Evolutionary conservation across 2,329 filamentous ascomycete species (phyloP), one percentile per base, ranked within the genome.

Genomic region (Raffaelea ambrosiae): DNA sequence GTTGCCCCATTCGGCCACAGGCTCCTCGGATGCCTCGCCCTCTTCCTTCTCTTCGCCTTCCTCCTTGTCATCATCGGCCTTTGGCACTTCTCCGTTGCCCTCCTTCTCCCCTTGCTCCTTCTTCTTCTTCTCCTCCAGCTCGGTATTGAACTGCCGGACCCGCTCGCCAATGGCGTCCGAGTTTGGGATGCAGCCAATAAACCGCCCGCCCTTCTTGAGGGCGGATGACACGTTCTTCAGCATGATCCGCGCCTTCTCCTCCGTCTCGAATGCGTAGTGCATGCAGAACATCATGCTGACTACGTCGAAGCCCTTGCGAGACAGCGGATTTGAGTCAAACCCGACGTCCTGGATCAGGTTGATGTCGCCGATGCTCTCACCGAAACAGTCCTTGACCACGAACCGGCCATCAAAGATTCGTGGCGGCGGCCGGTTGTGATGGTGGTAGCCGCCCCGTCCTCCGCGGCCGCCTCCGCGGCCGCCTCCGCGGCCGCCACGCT

Each of bases 281-380:
- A 98, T 93, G 59, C 89, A 94, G 66, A 98, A 98, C 93, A 98
- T 98, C 80, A 95, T 95, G 61, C 85, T 89, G 53, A 98, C 91
- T 39, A 97, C 86, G 62, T 98, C 93, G 58, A 97, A 98, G 4
- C 91, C 90, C 48, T 84, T 84, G 46, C 80, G 80, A 52, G 78
- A 77, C 67, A 82, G 65, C 81, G 86, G 68, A 71, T 86, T 58
- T 70, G 83, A 72, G 59, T 95, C 87, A 57, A 95, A 95, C 20
- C 93, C 93, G 26, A 98, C 88, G 48, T 95, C 79, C 43, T 79
- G 79, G 44, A 98, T 75, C 55, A 96, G 84, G 14, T 84, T 80
- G 40, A 97, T 74, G 51, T 94, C 83, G 48, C 82, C 87, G 40
- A 98, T 76, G 56, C 81, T 83, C 63, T 93, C 83, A 14, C 86